phyloP scores from a whole-genome alignment of 1,284 basidiomycete genomes.

The Leccinum fallax region DNA sequence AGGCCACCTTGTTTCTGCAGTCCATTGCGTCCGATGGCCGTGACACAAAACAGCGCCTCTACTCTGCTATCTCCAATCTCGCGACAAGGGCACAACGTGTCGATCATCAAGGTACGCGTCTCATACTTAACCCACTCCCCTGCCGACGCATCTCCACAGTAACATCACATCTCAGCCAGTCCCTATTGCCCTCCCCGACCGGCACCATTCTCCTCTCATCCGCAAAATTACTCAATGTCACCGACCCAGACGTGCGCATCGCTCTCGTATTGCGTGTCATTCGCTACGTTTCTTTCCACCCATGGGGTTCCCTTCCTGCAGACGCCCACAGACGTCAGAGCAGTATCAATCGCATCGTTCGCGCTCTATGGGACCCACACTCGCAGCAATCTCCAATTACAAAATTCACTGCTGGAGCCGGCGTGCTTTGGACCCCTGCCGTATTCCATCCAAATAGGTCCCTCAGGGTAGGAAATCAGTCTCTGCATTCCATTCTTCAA shows the following conservation, averaged over 20 bases:
- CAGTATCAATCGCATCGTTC: constrained; percentile 49
- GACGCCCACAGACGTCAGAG: constrained; percentile 53
- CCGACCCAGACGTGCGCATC: constrained; percentile 41
- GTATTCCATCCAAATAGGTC: constrained; percentile 25
- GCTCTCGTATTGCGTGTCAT: constrained; percentile 62
- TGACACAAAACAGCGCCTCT: constrained; percentile 35
- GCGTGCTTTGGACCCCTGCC: constrained; percentile 65
- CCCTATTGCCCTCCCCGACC: constrained; percentile 45
- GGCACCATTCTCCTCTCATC: constrained; percentile 53
- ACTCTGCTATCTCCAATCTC: constrained; percentile 38
- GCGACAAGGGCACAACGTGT: constrained; percentile 37
- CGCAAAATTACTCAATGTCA: constrained; percentile 37
- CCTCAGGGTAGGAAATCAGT: constrained; percentile 31
- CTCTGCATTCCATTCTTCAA: constrained; percentile 17
- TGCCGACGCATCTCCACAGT: constrained; percentile 32
- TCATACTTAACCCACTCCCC: constrained; percentile 14
- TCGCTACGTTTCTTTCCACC: constrained; percentile 67
- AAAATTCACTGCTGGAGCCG: constrained; percentile 52
- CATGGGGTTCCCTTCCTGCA: constrained; percentile 70
- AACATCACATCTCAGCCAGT: constrained; percentile 38
- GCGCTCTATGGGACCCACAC: constrained; percentile 42
- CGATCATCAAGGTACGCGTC: constrained; percentile 36
- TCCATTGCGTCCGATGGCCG: constrained; percentile 27
- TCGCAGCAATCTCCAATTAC: constrained; percentile 1
- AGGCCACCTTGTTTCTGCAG: constrained; percentile 27